Evolutionary conservation across 2,329 filamentous ascomycete species (phyloP), one percentile per base, ranked within the genome.

Genomic region (Mariannaea sp.): DNA sequence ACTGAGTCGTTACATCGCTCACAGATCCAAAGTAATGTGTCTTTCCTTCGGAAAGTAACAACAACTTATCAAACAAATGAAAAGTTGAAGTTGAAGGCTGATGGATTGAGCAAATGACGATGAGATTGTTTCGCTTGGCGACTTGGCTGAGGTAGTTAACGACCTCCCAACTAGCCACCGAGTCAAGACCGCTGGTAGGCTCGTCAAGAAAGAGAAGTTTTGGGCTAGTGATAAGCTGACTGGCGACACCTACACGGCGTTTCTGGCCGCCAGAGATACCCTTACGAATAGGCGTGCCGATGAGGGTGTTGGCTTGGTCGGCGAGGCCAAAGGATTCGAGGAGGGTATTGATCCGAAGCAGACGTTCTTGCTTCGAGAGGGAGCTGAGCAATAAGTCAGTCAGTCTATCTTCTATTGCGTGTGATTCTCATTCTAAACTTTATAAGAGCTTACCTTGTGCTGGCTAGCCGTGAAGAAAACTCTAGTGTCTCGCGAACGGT

Each of bases 201-300:
- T 94, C 90, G 66, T 94, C 89, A 26, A 95, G 74, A 66, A 96
- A 94, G 20, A 96, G 71, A 7, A 95, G 85, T 70, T 87, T 89
- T 0, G 91, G 90, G 52, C 81, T 85, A 1, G 90, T 93, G 65
- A 95, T 89, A 27, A 96, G 79, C 66, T 91, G 89, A 56, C 87
- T 89, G 1, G 90, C 90, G 5, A 95, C 86, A 60, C 88, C 89
- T 7, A 93, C 80, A 45, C 91, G 80, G 33, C 89, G 81, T 76
- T 94, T 95, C 75, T 96, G 90, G 1, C 90, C 91, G 42, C 91
- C 91, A 57, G 87, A 90, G 53, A 96, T 85, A 10, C 91, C 91
- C 71, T 92, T 94, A 9, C 85, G 82, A 57, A 94, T 87, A 0
- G 90, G 88, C 1, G 91, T 95, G 30, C 91, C 91, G 58, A 95